Conservation (phyloP, 495 filamentous ascomycete genomes). For the Bathelium albidoporum region DNA sequence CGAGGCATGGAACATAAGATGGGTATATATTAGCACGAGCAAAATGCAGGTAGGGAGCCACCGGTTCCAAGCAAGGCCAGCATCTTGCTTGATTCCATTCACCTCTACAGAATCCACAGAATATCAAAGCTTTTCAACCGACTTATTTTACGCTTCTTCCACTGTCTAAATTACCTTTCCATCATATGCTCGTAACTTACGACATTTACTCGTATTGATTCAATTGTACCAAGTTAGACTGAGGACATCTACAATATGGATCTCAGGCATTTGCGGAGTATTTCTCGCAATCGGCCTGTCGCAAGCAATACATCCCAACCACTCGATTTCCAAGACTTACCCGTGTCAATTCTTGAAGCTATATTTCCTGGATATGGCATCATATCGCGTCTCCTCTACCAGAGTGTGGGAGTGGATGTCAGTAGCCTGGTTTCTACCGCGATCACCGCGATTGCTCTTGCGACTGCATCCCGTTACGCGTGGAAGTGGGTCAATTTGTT, state of each 20-base stretch:
- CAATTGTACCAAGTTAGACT: too few species aligned
- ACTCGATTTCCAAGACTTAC: slow-evolving; percentile 18
- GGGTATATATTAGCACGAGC: too few species aligned
- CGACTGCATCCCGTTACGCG: slow-evolving; percentile 12
- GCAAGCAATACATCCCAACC: slow-evolving; percentile 7
- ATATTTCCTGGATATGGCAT: slow-evolving; percentile 66
- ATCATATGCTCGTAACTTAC: not conserved
- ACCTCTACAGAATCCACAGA: too few species aligned
- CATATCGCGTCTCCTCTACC: slow-evolving; percentile 48
- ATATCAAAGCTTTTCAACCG: too few species aligned
- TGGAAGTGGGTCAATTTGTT: slow-evolving; percentile 8
- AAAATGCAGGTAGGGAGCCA: too few species aligned
- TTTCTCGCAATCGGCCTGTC: not conserved
- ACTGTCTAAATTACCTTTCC: too few species aligned
- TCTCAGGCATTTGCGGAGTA: not conserved
- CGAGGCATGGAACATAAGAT: too few species aligned
- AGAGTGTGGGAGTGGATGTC: slow-evolving; percentile 58
- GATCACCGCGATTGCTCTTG: slow-evolving; percentile 33
- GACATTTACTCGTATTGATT: too few species aligned
- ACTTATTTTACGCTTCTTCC: too few species aligned
- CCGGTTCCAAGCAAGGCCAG: too few species aligned
- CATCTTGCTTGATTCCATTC: not conserved
- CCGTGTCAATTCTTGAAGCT: slow-evolving; percentile 50
- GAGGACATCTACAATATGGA: too few species aligned
- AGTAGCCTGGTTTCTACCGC: slow-evolving; percentile 58